These are phyloP conservation scores for Gaeumannomyces tritici DNA, from an alignment of 2,329 filamentous ascomycete species.

Conservation along the genomic window DNA sequence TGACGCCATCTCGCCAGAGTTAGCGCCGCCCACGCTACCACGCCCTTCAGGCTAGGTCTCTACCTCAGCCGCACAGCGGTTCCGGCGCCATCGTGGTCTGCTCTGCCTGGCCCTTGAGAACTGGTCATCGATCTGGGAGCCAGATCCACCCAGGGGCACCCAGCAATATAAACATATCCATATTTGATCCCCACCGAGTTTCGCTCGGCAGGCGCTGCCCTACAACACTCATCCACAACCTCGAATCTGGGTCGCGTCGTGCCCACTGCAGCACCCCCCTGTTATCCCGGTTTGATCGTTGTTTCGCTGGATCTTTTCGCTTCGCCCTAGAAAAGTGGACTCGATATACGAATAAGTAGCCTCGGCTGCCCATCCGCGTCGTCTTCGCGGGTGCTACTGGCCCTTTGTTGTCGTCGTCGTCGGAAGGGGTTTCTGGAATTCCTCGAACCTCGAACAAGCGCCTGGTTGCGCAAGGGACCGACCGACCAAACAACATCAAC, in stretches of 20 bases:
- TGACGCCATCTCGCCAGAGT: neutral
- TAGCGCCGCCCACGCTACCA: neutral
- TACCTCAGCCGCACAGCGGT: neutral
- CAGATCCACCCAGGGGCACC: neutral
- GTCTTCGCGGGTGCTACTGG: neutral
- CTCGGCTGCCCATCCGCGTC: neutral
- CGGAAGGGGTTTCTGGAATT: neutral
- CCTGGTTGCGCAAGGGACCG: neutral
- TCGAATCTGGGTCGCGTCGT: neutral
- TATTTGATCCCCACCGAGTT: neutral
- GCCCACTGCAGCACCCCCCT: neutral
- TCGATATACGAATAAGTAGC: neutral
- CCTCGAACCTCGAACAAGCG: neutral
- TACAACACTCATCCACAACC: neutral
- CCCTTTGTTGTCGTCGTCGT: neutral
- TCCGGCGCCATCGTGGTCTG: neutral
- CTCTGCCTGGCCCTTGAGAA: neutral
- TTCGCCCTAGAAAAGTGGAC: neutral
- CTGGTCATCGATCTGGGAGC: neutral
- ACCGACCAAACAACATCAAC: neutral
- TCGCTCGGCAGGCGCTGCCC: neutral
- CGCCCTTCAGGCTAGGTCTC: too few relatives aligned
- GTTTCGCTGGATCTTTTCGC: neutral
- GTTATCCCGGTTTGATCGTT: neutral
- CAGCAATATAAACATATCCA: neutral